A percentile compares a stretch with the other conserved stretches of the same genome.
These are phyloP conservation scores for Chloromonas sp. DNA, from an alignment of 163 green algal genomes.

Conservation along the genomic window DNA sequence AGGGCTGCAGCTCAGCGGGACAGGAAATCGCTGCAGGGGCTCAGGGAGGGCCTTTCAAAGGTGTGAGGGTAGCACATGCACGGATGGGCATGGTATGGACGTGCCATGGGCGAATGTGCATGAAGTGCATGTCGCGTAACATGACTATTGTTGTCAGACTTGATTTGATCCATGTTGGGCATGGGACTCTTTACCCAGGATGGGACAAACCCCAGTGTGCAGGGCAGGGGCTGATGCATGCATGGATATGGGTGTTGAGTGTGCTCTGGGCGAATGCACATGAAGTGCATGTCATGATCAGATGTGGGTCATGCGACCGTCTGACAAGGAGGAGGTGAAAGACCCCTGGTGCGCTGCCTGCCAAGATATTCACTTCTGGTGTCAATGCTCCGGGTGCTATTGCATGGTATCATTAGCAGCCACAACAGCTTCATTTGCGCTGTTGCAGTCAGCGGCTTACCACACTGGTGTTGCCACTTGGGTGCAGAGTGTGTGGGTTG, in stretches of 20 bases:
- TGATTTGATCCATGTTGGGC: background rate
- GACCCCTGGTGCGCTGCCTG: no score
- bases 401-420: no score
- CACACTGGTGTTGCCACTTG: background rate
- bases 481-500: no score
- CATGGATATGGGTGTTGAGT: background rate
- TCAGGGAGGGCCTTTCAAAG: slow-evolving; percentile 34
- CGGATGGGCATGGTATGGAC: no score
- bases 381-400: no score
- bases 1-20: slow-evolving; percentile 13
- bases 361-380: no score
- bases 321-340: no score
- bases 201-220: background rate
- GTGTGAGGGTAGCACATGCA: slow-evolving; percentile 9
- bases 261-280: no score
- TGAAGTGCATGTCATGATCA: no score
- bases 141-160: background rate
- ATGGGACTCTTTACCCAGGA: background rate
- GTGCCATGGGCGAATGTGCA: no score
- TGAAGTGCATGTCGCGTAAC: background rate
- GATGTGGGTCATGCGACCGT: no score
- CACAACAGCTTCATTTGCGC: background rate
- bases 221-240: background rate
- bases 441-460: background rate
- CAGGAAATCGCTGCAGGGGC: slow-evolving; percentile 19